Evolutionary conservation across 202 grass and related monocot genomes (phyloP), one percentile per base, ranked within the genome.

Genomic region (Panicum virgatum): DNA sequence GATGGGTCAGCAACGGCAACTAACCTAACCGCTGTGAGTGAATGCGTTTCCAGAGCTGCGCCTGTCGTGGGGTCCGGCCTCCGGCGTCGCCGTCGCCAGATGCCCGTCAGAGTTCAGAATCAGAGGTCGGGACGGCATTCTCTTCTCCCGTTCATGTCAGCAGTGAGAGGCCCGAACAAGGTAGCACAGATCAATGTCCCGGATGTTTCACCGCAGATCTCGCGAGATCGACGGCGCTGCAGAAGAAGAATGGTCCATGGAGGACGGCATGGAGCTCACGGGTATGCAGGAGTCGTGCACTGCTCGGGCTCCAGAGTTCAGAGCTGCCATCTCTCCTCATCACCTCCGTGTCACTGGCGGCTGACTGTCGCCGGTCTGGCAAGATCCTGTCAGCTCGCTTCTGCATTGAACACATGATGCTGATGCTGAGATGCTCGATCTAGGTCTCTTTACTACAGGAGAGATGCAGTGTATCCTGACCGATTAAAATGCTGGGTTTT

Each of bases 331-430:
- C 11, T 61, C 26, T 34, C 46, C 59, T 54, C 36, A 32, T 66
- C 46, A 44, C 39, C 5, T 75, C 66, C 34, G 6, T 46, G 68
- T 48, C 69, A 73, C 6, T 26, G 48, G 48, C 69, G 60, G 59
- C 69, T 86, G 6, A 37, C 12, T 53, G 20, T 58, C 52, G 6
- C 60, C 43, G 51, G 60, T 54, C 36, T 22, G 27, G n/a, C 61
- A 61, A 59, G 29, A 69, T 77, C 43, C 12, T 67, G 1, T 18
- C 40, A 22, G 5, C 20, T 56, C 19, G 57, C 58, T 32, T 27
- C 63, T 44, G 38, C 71, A 76, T 77, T 89, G n/a, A 81, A 72
- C 64, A 77, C 77, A 85, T 30, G 63, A 84, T 77, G 36, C 36
- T 54, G 76, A 84, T 75, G 70, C 30, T 30, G 30, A 30, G 30